Conservation (phyloP, 306 rosid species). For the Cicer yamashitae region DNA sequence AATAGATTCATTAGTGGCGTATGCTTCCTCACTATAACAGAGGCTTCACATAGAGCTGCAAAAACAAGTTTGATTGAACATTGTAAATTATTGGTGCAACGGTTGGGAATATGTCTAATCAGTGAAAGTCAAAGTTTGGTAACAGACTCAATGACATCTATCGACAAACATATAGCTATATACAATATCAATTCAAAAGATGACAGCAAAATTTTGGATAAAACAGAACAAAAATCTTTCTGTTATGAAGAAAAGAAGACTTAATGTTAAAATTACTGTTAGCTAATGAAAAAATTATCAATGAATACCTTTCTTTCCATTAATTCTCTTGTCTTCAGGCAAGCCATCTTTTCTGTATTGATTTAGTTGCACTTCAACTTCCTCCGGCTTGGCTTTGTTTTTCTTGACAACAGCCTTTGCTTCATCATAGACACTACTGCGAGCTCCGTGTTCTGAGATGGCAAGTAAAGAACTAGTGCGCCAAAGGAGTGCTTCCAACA, state of each 20-base stretch:
- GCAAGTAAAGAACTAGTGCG: slow-evolving; percentile 78
- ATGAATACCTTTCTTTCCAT: slow-evolving; percentile 83
- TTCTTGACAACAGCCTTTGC: slow-evolving; percentile 94
- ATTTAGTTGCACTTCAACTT: slow-evolving; percentile 85
- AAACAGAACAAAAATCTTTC: slow-evolving; percentile 1
- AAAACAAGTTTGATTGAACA: slow-evolving; percentile 38
- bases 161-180: slow-evolving; percentile 10
- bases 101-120: slow-evolving; percentile 6
- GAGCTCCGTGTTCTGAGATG: slow-evolving; percentile 98
- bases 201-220: slow-evolving; percentile 13
- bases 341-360: slow-evolving; percentile 81
- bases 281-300: slow-evolving; percentile 12
- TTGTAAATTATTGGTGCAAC: slow-evolving; percentile 17
- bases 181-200: slow-evolving; percentile 2
- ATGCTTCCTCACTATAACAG: slow-evolving; percentile 85
- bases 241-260: neutral
- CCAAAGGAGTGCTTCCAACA: slow-evolving; percentile 91
- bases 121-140: slow-evolving; percentile 24
- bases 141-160: slow-evolving; percentile 12
- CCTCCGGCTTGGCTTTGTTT: slow-evolving; percentile 95
- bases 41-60: slow-evolving; percentile 92
- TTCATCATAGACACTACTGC: slow-evolving; percentile 91
- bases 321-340: slow-evolving; percentile 82
- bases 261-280: slow-evolving; percentile 4
- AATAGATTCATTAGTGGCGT: slow-evolving; percentile 67